These are phyloP conservation scores for Cadophora malorum DNA, from an alignment of 2,329 filamentous ascomycete genomes.

Conservation along the genomic window DNA sequence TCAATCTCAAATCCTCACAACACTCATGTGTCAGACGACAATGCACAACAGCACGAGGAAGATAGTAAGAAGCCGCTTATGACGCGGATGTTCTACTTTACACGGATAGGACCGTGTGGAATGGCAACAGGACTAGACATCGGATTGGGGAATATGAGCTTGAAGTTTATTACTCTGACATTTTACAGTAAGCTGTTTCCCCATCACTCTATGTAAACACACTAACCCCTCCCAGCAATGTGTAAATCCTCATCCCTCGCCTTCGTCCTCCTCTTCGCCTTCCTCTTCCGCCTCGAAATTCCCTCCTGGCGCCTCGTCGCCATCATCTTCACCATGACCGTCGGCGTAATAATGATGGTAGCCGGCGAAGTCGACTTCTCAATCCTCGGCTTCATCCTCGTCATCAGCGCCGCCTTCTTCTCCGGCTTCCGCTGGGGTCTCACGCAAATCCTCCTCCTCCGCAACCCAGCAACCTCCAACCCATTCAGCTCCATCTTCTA, in stretches of 20 bases:
- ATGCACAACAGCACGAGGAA: slow-evolving; percentile 41
- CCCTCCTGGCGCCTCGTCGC: slow-evolving; percentile 84
- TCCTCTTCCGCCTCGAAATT: slow-evolving; percentile 88
- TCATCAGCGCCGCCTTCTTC: slow-evolving; percentile 93
- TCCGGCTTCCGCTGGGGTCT: slow-evolving; percentile 97
- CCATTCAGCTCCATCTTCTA: slow-evolving; percentile 98
- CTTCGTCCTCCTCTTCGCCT: slow-evolving; percentile 94
- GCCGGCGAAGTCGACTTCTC: slow-evolving; percentile 93
- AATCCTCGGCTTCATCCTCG: slow-evolving; percentile 83
- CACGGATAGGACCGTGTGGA: slow-evolving; percentile 89
- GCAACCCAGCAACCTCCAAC: slow-evolving; percentile 93
- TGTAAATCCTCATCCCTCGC: slow-evolving; percentile 97
- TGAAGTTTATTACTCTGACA: slow-evolving; percentile 95
- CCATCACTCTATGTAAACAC: background rate
- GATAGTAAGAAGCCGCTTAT: slow-evolving; percentile 63
- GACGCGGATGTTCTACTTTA: slow-evolving; percentile 90
- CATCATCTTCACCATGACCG: slow-evolving; percentile 91
- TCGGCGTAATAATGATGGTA: slow-evolving; percentile 97
- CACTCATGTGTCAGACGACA: slow-evolving; percentile 40
- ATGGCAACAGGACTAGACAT: slow-evolving; percentile 94
- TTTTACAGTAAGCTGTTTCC: slow-evolving; percentile 78
- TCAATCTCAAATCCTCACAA: slow-evolving; percentile 45
- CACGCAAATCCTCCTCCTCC: slow-evolving; percentile 93
- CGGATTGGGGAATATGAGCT: slow-evolving; percentile 91
- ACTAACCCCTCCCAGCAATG: slow-evolving; percentile 68